These are phyloP conservation scores for Lepidium campestre DNA, from an alignment of 441 rosid genomes.

Conservation along the genomic window DNA sequence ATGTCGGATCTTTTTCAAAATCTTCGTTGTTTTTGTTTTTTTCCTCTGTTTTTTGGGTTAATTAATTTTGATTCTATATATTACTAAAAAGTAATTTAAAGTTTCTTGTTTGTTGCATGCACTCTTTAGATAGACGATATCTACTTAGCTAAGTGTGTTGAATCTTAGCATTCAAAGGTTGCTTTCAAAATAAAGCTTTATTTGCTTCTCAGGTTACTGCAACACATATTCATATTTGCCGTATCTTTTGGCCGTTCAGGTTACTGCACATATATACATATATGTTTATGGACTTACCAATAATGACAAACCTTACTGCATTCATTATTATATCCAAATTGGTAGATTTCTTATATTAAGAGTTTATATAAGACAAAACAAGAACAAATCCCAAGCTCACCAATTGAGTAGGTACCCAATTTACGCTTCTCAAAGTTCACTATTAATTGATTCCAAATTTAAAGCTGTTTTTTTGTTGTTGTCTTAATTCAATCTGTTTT, in stretches of 20 bases:
- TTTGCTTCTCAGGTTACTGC: not conserved
- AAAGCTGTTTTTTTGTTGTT: too few relatives aligned
- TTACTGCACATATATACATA: not conserved
- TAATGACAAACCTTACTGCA: conserved; percentile 5
- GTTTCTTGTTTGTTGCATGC: not conserved
- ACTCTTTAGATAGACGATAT: not conserved
- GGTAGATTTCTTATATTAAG: not conserved
- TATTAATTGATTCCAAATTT: too few relatives aligned
- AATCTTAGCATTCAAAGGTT: conserved; percentile 13
- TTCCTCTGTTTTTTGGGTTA: too few relatives aligned
- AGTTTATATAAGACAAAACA: not conserved
- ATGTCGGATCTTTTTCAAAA: too few relatives aligned
- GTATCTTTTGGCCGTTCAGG: not conserved
- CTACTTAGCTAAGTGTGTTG: conserved; percentile 6
- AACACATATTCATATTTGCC: not conserved
- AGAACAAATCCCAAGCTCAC: not conserved
- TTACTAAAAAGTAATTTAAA: not conserved
- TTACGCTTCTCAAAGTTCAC: too few relatives aligned
- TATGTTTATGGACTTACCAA: not conserved
- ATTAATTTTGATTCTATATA: not conserved
- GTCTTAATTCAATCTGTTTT: too few relatives aligned
- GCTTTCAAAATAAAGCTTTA: conserved; percentile 16
- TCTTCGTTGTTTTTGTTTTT: too few relatives aligned
- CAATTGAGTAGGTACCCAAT: too few relatives aligned
- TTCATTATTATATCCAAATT: not conserved